phyloP scores from a whole-genome alignment of 108 stramenopile species.

The Licmophora abbreviata region DNA sequence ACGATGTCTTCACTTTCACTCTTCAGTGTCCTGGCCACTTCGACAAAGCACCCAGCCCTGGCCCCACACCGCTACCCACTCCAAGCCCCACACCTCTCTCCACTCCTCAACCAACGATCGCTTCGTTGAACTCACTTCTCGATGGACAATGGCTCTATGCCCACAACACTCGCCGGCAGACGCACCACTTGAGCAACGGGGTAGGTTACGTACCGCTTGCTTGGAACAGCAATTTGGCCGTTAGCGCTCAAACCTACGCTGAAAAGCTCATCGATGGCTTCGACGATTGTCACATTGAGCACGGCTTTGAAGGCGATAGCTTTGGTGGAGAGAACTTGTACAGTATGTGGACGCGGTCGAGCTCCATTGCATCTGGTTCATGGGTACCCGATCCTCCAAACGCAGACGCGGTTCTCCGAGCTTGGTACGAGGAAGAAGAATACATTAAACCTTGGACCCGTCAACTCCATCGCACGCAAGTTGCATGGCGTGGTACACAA shows the following conservation, averaged over 20 bases:
- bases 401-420: background rate
- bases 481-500: background rate
- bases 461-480: constrained; percentile 2
- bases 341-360: background rate
- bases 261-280: background rate
- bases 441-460: background rate
- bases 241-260: constrained; percentile 4
- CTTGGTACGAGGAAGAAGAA: constrained; percentile 4
- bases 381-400: too few species aligned
- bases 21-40: too few species aligned
- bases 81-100: background rate
- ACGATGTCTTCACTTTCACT: too few species aligned
- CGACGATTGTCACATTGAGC: background rate
- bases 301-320: background rate
- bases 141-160: constrained; percentile 2
- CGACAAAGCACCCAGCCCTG: background rate
- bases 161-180: constrained; percentile 4
- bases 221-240: background rate
- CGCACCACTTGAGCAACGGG: background rate
- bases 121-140: too few species aligned
- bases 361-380: background rate
- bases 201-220: background rate
- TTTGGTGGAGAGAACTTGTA: constrained; percentile 8
- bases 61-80: background rate
- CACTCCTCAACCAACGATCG: background rate